Evolutionary conservation across 208 protist species (phyloP).

Genomic region (Acanthamoeba lugdunensis): DNA sequence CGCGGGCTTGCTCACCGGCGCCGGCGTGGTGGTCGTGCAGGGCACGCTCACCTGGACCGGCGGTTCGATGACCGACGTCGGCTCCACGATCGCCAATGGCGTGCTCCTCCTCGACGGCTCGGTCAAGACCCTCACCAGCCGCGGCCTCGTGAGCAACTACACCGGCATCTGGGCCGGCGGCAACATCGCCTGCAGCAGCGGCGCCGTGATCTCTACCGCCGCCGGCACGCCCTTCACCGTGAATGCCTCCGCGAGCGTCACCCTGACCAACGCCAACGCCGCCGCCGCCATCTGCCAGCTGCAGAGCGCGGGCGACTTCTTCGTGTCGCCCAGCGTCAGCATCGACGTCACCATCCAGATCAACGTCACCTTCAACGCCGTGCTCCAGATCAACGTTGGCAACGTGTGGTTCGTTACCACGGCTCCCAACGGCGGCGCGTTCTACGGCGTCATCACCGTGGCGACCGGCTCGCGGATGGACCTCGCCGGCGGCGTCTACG

Average conservation of each 20-base stretch:
- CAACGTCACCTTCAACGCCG: slow-evolving; percentile 13
- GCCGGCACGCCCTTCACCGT: neutral
- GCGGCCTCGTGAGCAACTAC: slow-evolving; percentile 21
- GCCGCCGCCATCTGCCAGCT: slow-evolving; percentile 25
- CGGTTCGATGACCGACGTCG: slow-evolving; percentile 37
- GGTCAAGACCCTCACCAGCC: slow-evolving; percentile 9
- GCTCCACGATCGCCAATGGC: slow-evolving; percentile 41
- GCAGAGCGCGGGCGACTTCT: slow-evolving; percentile 58
- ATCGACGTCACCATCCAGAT: slow-evolving; percentile 64
- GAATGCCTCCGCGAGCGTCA: slow-evolving; percentile 32
- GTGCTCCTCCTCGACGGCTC: slow-evolving; percentile 42
- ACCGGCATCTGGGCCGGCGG: slow-evolving; percentile 37
- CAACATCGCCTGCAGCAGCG: slow-evolving; percentile 26
- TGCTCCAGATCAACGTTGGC: slow-evolving; percentile 8
- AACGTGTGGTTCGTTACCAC: slow-evolving; percentile 25
- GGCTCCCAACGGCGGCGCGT: slow-evolving; percentile 19
- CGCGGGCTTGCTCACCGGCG: slow-evolving; percentile 38
- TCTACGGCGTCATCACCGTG: slow-evolving; percentile 19
- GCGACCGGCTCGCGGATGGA: slow-evolving; percentile 17
- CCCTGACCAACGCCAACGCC: neutral
- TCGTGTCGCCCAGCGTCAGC: neutral
- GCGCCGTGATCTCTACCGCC: neutral
- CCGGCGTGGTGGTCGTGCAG: slow-evolving; percentile 42
- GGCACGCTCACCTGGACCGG: slow-evolving; percentile 55
- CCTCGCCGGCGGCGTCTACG: slow-evolving; percentile 57